A percentile compares a stretch with the other conserved stretches of the same genome.
phyloP scores from a whole-genome alignment of 2,329 filamentous ascomycete genomes.

The Colletotrichum echinochloae region DNA sequence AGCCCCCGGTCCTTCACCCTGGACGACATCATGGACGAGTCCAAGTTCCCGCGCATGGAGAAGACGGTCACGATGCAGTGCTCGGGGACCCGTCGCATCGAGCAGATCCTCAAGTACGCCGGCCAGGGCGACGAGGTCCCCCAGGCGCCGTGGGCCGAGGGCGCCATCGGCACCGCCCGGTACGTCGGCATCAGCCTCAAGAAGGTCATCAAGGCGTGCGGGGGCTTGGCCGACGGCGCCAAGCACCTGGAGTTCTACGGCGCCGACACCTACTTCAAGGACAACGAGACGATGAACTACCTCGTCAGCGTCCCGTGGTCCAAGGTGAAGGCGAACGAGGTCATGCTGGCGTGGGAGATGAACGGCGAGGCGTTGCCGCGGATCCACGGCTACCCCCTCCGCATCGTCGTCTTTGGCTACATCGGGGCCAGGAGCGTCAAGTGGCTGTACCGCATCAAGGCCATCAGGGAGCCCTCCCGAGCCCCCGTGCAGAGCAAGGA shows the following conservation, averaged over 20 bases:
- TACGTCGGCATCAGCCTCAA: slow-evolving; percentile 75
- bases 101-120: slow-evolving; percentile 74
- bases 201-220: slow-evolving; percentile 77
- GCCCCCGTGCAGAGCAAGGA: slow-evolving; percentile 75
- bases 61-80: slow-evolving; percentile 75
- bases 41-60: slow-evolving; percentile 68
- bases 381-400: slow-evolving; percentile 75
- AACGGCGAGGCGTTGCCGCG: slow-evolving; percentile 72
- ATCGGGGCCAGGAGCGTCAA: slow-evolving; percentile 75
- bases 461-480: slow-evolving; percentile 64
- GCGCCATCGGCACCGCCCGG: slow-evolving; percentile 74
- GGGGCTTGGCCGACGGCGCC: slow-evolving; percentile 65
- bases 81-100: slow-evolving; percentile 75
- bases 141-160: slow-evolving; percentile 70
- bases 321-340: slow-evolving; percentile 76
- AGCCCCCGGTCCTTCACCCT: slow-evolving; percentile 68
- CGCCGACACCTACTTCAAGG: slow-evolving; percentile 80
- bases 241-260: slow-evolving; percentile 77
- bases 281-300: slow-evolving; percentile 74
- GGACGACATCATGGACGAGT: slow-evolving; percentile 70
- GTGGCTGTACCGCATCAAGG: slow-evolving; percentile 74
- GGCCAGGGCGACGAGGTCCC: slow-evolving; percentile 75
- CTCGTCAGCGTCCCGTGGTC: slow-evolving; percentile 74
- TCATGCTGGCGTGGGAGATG: slow-evolving; percentile 79
- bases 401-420: slow-evolving; percentile 73